Evolutionary conservation across 2,329 filamentous ascomycete genomes (phyloP).

Genomic region (Cladosporium sp.): DNA sequence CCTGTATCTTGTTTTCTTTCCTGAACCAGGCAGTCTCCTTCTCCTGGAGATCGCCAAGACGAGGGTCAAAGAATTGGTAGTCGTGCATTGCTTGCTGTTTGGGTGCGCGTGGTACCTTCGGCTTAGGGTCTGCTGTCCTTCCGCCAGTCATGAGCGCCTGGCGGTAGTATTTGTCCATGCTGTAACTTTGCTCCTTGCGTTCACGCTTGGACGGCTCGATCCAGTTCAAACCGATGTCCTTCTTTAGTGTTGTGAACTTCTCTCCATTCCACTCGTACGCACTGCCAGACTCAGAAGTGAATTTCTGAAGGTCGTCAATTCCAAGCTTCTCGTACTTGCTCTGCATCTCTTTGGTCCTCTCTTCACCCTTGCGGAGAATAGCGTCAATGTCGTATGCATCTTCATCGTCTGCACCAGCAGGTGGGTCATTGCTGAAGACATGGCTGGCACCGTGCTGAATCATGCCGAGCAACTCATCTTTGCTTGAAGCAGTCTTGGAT

Average conservation of each 20-base stretch:
- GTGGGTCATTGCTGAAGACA: constrained; percentile 68
- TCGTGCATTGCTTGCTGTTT: constrained; percentile 92
- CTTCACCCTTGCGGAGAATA: constrained; percentile 82
- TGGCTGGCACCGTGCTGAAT: constrained; percentile 98
- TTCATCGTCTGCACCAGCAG: constrained; percentile 61
- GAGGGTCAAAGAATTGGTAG: constrained; percentile 92
- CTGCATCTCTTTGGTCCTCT: constrained; percentile 84
- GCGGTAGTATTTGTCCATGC: constrained; percentile 98
- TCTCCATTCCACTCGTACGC: constrained; percentile 99
- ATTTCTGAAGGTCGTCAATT: constrained; percentile 95
- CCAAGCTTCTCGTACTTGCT: constrained; percentile 95
- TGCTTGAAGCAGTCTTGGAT: constrained; percentile 86
- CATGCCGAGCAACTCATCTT: constrained; percentile 95
- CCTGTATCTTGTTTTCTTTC: constrained; percentile 95
- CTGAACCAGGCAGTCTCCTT: constrained; percentile 94
- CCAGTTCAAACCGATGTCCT: constrained; percentile 90
- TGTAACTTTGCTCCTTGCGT: constrained; percentile 96
- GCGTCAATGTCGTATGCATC: constrained; percentile 87
- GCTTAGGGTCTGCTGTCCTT: constrained; percentile 78
- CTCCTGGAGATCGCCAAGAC: constrained; percentile 85
- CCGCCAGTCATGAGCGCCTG: constrained; percentile 82
- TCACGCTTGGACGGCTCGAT: constrained; percentile 98
- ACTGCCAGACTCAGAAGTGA: constrained; percentile 77
- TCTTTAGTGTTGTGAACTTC: constrained; percentile 80
- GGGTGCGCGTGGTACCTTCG: constrained; percentile 91